Percentiles rank a stretch among this genome's conserved stretches.
These are phyloP conservation scores for Tylopilus felleus DNA, from an alignment of 768 basidiomycete genomes.

Conservation along the genomic window DNA sequence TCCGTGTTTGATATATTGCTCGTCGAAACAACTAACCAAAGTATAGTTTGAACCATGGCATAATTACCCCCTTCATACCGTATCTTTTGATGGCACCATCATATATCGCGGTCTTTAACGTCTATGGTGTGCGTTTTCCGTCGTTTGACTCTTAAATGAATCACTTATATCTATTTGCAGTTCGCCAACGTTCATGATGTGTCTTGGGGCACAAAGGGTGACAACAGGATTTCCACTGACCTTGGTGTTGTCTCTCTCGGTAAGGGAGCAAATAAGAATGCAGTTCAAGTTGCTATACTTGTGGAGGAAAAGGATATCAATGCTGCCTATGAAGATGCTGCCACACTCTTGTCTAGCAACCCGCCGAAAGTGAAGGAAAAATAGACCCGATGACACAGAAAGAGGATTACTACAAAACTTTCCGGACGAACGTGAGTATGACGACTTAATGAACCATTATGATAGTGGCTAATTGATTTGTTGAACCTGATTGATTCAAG, in stretches of 20 bases:
- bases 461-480: conserved; percentile 17
- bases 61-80: conserved; percentile 92
- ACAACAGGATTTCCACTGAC: conserved; percentile 81
- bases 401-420: conserved; percentile 85
- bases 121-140: conserved; percentile 60
- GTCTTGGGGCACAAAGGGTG: conserved; percentile 95
- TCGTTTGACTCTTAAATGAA: neutral
- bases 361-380: conserved; percentile 68
- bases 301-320: conserved; percentile 88
- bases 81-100: conserved; percentile 91
- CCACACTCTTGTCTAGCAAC: conserved; percentile 75
- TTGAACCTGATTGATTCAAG: neutral
- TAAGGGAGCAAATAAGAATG: conserved; percentile 59
- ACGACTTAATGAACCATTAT: neutral
- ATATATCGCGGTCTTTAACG: conserved; percentile 90
- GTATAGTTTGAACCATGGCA: conserved; percentile 92
- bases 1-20: conserved; percentile 10
- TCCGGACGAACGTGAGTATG: conserved; percentile 73
- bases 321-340: conserved; percentile 87
- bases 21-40: neutral
- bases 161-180: neutral
- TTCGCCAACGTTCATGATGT: conserved; percentile 76
- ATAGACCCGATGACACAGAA: conserved; percentile 59
- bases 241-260: conserved; percentile 75
- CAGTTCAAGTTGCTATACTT: conserved; percentile 83